Percentiles rank a stretch among this genome's conserved stretches.
Conservation (phyloP, 2,329 filamentous ascomycete genomes). For the Parafenestella ontariensis region DNA sequence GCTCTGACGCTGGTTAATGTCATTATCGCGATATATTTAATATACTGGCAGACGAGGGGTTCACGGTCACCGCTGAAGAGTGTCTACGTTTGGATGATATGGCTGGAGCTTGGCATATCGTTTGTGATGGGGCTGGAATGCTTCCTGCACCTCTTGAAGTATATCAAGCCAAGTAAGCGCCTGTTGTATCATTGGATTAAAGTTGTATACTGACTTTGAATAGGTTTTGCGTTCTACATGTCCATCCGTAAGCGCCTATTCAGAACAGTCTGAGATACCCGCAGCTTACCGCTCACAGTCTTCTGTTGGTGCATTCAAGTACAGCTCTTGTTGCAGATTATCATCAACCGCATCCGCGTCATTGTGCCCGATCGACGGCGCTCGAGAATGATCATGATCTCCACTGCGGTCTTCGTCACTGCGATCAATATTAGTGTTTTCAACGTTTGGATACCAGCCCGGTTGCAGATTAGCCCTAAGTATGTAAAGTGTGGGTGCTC, state of each 20-base stretch:
- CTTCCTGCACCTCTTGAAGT: constrained; percentile 44
- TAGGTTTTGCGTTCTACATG: constrained; percentile 46
- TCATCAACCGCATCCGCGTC: constrained; percentile 50
- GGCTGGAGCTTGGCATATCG: constrained; percentile 55
- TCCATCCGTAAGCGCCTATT: constrained; percentile 31
- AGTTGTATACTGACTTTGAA: not conserved
- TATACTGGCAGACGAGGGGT: constrained; percentile 33
- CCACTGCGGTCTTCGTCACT: constrained; percentile 47
- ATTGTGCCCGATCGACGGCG: constrained; percentile 43
- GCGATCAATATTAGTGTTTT: constrained; percentile 48
- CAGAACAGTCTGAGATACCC: not conserved
- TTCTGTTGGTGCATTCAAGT: constrained; percentile 50
- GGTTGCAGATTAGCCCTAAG: constrained; percentile 39
- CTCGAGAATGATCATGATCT: constrained; percentile 46
- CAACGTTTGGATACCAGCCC: constrained; percentile 52
- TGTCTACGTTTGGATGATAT: constrained; percentile 58
- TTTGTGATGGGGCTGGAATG: constrained; percentile 53
- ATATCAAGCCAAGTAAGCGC: constrained; percentile 42
- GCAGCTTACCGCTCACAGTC: constrained; percentile 25
- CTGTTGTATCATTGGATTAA: not conserved
- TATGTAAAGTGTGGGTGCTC: constrained; percentile 10
- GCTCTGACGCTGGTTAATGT: constrained; percentile 36
- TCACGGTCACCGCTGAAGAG: constrained; percentile 44
- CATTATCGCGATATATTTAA: constrained; percentile 43
- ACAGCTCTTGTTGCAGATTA: constrained; percentile 50